Percentiles rank a stretch among this genome's conserved stretches.
Evolutionary conservation across 768 basidiomycete genomes (phyloP).

Genomic region (Tricholoma furcatifolium): DNA sequence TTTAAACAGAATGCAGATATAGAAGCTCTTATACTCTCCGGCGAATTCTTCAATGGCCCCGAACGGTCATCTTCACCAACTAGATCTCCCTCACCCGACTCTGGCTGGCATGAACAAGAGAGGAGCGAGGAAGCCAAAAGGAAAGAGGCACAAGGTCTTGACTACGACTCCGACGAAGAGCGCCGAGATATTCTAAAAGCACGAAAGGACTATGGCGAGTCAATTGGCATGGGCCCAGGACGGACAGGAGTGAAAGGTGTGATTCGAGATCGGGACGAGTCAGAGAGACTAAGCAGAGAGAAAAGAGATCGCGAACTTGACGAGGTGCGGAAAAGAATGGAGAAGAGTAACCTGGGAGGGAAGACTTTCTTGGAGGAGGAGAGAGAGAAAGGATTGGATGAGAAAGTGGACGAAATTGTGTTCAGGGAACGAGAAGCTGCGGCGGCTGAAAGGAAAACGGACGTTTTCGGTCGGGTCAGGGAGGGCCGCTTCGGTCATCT

Average conservation of each 20-base stretch:
- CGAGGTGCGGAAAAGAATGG: constrained; percentile 55
- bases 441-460: constrained; percentile 28
- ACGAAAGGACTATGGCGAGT: constrained; percentile 40
- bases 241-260: constrained; percentile 89
- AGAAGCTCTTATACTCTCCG: constrained; percentile 44
- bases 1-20: constrained; percentile 23
- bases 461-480: constrained; percentile 46
- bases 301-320: constrained; percentile 52
- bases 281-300: constrained; percentile 51
- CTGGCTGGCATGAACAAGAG: constrained; percentile 56
- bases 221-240: constrained; percentile 84
- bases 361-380: constrained; percentile 81
- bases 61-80: constrained; percentile 61
- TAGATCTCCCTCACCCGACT: constrained; percentile 60
- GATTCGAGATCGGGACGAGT: constrained; percentile 78
- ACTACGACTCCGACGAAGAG: constrained; percentile 43
- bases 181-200: constrained; percentile 33
- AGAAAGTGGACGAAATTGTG: constrained; percentile 46
- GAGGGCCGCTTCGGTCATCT: constrained; percentile 73
- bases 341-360: constrained; percentile 61
- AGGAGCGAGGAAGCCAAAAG: constrained; percentile 35
- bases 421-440: constrained; percentile 39
- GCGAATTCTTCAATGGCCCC: constrained; percentile 63
- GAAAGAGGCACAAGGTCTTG: constrained; percentile 35
- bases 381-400: constrained; percentile 47